These are phyloP conservation scores for Sequoia sempervirens DNA, from an alignment of 75 land plant genomes.

Conservation along the genomic window DNA sequence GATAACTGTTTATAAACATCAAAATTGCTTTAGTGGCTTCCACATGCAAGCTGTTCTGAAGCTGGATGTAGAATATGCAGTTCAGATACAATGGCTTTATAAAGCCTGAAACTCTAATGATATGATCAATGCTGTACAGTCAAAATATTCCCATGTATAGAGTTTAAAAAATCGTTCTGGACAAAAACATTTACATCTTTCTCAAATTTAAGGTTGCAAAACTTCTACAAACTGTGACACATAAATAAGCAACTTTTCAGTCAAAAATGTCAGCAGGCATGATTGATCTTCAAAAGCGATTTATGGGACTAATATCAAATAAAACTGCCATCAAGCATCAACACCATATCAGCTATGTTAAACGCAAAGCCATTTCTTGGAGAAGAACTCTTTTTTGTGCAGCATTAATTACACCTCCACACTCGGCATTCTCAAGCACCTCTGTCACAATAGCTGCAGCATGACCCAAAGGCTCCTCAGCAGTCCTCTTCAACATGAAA, in stretches of 20 bases:
- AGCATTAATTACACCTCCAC: conserved; percentile 59
- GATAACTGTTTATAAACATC: neutral
- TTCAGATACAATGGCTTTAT: neutral
- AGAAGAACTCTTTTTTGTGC: conserved; percentile 69
- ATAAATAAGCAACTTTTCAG: neutral
- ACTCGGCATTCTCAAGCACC: conserved; percentile 80
- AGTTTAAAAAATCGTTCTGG: neutral
- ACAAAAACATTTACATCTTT: neutral
- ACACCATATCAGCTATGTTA: conserved; percentile 22
- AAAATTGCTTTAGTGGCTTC: neutral
- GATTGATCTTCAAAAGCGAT: neutral
- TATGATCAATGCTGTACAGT: neutral
- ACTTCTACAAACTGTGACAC: neutral
- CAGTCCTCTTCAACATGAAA: conserved; percentile 79
- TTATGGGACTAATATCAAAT: neutral
- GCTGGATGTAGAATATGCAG: conserved; percentile 1
- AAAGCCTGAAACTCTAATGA: neutral
- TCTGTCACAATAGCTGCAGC: conserved; percentile 85
- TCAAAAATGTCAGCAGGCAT: neutral
- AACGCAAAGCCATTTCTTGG: conserved; percentile 85
- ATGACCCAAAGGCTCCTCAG: conserved; percentile 89
- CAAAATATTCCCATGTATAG: neutral
- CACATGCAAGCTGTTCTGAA: neutral
- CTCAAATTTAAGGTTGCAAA: neutral
- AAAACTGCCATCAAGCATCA: neutral